A percentile compares a stretch with the other conserved stretches of the same genome.
phyloP scores from a whole-genome alignment of 768 basidiomycete species.

The Dendrothele bispora region DNA sequence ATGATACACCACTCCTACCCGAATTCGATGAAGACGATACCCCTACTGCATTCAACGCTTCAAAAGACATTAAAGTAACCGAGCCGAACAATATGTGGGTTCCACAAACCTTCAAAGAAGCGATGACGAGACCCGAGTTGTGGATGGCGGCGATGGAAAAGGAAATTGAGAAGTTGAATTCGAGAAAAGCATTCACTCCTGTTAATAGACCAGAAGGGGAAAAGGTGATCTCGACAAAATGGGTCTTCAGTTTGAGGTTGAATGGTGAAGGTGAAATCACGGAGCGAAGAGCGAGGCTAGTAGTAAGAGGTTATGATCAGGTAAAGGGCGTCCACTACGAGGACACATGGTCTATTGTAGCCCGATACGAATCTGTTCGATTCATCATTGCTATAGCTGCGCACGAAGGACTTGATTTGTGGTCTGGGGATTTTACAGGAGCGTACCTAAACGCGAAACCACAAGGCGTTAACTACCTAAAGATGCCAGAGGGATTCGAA shows the following conservation, averaged over 20 bases:
- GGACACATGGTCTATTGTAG: too few species aligned
- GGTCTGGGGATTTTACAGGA: too few species aligned
- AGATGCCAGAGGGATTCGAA: too few species aligned
- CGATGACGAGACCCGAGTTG: conserved; percentile 4
- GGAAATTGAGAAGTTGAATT: not conserved
- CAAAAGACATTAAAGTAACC: not conserved
- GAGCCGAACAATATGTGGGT: too few species aligned
- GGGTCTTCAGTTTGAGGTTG: conserved; percentile 3
- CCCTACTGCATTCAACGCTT: not conserved
- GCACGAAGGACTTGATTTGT: too few species aligned
- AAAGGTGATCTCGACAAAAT: not conserved
- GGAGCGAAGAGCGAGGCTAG: not conserved
- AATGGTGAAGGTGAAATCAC: not conserved
- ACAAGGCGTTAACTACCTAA: too few species aligned
- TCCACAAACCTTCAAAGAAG: not conserved
- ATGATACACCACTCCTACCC: not conserved
- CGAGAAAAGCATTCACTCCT: not conserved
- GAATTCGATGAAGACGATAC: not conserved
- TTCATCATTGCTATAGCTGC: conserved; percentile 22
- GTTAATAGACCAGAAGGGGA: not conserved
- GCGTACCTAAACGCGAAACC: too few species aligned
- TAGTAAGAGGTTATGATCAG: conserved; percentile 18
- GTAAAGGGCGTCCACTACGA: too few species aligned
- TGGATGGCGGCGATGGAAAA: too few species aligned
- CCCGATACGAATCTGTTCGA: too few species aligned